Conservation (phyloP, 345 rosid species). For the Lepidium aucheri region DNA sequence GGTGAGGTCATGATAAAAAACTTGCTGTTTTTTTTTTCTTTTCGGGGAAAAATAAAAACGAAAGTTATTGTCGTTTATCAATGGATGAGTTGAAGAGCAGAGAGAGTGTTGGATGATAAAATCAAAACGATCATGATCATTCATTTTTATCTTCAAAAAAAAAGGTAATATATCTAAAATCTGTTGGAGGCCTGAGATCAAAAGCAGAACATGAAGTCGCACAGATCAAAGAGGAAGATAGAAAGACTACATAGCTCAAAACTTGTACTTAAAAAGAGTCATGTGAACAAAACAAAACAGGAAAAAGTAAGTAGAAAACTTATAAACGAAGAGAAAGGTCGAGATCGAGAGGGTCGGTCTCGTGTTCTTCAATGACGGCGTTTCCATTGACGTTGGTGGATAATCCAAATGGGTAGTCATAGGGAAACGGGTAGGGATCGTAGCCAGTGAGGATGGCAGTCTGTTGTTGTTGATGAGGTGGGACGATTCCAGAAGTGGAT, state of each 20-base stretch:
- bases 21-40: background rate
- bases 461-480: slow-evolving; percentile 9
- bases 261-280: slow-evolving; percentile 14
- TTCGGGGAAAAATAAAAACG: background rate
- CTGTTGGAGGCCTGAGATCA: background rate
- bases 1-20: background rate
- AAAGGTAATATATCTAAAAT: background rate
- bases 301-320: background rate
- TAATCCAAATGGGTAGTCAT: slow-evolving; percentile 1
- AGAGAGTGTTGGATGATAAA: background rate
- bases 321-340: slow-evolving; percentile 31
- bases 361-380: slow-evolving; percentile 16
- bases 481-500: background rate
- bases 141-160: background rate
- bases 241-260: slow-evolving; percentile 3
- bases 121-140: background rate
- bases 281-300: slow-evolving; percentile 2
- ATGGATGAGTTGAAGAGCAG: background rate
- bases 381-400: background rate
- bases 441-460: background rate
- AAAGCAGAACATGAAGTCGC: slow-evolving; percentile 1
- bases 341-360: slow-evolving; percentile 23
- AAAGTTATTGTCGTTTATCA: background rate
- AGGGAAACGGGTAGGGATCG: background rate
- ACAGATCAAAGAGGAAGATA: background rate